Evolutionary conservation across 306 rosid genomes (phyloP).

Genomic region (Pachyrhizus erosus): DNA sequence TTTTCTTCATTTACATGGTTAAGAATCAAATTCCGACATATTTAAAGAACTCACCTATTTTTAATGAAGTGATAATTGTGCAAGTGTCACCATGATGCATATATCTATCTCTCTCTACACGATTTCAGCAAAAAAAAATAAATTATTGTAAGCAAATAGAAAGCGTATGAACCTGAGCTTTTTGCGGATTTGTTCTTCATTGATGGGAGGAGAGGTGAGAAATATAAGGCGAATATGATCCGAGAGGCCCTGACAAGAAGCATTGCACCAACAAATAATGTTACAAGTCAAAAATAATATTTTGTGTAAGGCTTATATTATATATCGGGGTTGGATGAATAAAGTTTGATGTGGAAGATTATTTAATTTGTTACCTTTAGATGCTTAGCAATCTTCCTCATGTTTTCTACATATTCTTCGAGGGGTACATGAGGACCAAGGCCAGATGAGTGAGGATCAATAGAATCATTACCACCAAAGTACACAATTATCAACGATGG

Average conservation of each 20-base stretch:
- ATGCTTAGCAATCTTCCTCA: constrained; percentile 74
- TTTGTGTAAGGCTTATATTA: background rate
- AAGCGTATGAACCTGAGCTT: constrained; percentile 44
- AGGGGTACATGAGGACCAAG: constrained; percentile 75
- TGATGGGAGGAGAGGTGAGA: constrained; percentile 74
- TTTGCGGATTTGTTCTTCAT: constrained; percentile 56
- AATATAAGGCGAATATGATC: constrained; percentile 68
- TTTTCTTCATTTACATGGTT: no score
- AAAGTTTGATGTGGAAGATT: background rate
- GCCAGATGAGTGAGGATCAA: constrained; percentile 64
- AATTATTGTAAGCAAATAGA: background rate
- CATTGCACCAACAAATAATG: background rate
- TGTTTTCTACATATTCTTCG: constrained; percentile 69
- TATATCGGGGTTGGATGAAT: background rate
- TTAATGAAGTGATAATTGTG: no score
- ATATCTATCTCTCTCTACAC: no score
- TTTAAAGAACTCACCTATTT: no score
- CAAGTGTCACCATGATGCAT: no score
- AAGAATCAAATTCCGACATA: no score
- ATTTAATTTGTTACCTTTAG: constrained; percentile 52
- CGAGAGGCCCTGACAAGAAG: constrained; percentile 61
- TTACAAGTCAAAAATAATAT: background rate
- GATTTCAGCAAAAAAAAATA: no score
- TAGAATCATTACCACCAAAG: constrained; percentile 87
- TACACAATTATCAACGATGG: constrained; percentile 85